A percentile compares a stretch with the other conserved stretches of the same genome.
phyloP scores from a whole-genome alignment of 2,329 filamentous ascomycete genomes.

The Amphichorda felina region DNA sequence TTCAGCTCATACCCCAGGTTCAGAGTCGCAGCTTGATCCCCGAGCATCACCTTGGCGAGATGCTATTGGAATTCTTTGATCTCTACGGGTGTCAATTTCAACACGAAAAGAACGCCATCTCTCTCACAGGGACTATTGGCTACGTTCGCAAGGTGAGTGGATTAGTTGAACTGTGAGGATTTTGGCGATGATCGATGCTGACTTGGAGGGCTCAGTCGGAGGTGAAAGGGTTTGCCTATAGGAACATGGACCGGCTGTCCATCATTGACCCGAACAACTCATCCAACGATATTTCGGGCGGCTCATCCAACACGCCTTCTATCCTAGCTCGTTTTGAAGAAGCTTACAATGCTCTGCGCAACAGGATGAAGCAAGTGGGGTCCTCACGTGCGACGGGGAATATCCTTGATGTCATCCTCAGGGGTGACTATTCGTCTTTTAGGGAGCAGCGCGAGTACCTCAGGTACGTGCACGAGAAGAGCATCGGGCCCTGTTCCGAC shows the following conservation, averaged over 20 bases:
- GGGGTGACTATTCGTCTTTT: conserved; percentile 70
- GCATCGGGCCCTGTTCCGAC: conserved; percentile 19
- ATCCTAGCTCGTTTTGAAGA: conserved; percentile 61
- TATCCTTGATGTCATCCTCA: conserved; percentile 61
- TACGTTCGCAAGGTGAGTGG: conserved; percentile 67
- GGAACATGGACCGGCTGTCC: conserved; percentile 56
- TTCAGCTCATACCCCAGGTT: conserved; percentile 67
- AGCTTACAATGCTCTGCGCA: conserved; percentile 24
- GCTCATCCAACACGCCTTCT: conserved; percentile 56
- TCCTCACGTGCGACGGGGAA: conserved; percentile 12
- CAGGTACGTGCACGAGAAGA: conserved; percentile 33
- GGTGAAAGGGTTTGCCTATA: conserved; percentile 37
- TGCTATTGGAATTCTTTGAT: conserved; percentile 80
- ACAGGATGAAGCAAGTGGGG: conserved; percentile 23
- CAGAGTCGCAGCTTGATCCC: conserved; percentile 47
- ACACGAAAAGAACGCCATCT: conserved; percentile 57
- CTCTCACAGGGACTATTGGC: conserved; percentile 55
- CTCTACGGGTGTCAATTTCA: conserved; percentile 81
- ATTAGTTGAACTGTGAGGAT: background rate
- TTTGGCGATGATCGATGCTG: background rate
- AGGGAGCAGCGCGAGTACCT: conserved; percentile 55
- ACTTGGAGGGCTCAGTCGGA: conserved; percentile 20
- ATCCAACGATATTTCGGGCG: conserved; percentile 81
- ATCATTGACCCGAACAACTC: conserved; percentile 87
- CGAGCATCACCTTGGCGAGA: conserved; percentile 61